Evolutionary conservation across 2,329 filamentous ascomycete species (phyloP).

Genomic region (Diaporthe capsici): DNA sequence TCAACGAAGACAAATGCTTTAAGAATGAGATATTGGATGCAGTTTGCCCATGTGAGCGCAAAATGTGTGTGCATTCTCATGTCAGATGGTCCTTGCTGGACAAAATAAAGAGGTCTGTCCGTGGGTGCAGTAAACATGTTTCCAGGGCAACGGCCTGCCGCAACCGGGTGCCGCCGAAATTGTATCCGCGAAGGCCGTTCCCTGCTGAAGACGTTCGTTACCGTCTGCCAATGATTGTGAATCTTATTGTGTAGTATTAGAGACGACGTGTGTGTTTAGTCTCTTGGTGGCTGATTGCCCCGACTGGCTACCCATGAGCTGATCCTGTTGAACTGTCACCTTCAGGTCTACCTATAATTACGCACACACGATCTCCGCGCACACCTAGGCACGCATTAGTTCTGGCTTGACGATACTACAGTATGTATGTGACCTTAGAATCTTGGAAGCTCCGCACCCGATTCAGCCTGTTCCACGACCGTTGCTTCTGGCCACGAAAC

Average conservation of each 20-base stretch:
- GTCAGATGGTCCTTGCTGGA: not conserved
- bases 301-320: not conserved
- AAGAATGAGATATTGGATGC: not conserved
- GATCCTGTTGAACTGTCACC: not conserved
- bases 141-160: conserved; percentile 32
- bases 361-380: not conserved
- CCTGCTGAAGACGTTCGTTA: not conserved
- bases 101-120: conserved; percentile 1
- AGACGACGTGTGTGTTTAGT: no score
- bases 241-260: not conserved
- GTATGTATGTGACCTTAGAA: not conserved
- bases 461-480: not conserved
- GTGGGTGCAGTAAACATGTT: conserved; percentile 26
- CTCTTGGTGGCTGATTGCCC: not conserved
- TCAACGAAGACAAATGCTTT: not conserved
- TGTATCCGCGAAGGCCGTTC: not conserved
- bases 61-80: not conserved
- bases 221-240: not conserved
- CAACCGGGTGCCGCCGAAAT: not conserved
- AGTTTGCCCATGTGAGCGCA: not conserved
- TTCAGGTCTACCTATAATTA: not conserved
- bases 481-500: not conserved
- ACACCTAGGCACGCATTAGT: not conserved
- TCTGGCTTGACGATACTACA: not conserved
- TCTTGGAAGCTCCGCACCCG: not conserved